These are phyloP conservation scores for Solanum hybrid DNA, from an alignment of 305 asterid species.

Conservation along the genomic window DNA sequence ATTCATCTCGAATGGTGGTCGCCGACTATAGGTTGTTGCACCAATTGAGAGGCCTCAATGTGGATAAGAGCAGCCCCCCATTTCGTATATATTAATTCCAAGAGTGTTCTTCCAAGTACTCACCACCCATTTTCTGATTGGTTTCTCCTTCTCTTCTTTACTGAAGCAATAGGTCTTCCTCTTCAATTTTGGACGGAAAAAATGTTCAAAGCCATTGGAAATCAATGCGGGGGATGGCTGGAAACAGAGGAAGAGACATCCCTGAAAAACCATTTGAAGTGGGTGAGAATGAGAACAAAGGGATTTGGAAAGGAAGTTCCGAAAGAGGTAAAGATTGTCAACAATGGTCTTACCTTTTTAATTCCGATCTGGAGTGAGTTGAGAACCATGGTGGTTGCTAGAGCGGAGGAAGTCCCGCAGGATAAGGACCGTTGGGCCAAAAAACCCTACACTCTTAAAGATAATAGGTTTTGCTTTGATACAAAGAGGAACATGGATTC, in stretches of 20 bases:
- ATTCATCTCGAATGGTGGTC: background rate
- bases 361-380: background rate
- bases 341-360: background rate
- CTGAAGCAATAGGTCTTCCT: background rate
- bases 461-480: background rate
- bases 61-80: background rate
- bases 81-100: background rate
- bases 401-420: background rate
- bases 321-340: background rate
- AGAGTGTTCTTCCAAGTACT: background rate
- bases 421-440: background rate
- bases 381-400: background rate
- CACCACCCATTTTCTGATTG: background rate
- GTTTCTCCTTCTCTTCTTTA: background rate
- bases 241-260: background rate
- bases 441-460: background rate
- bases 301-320: background rate
- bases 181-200: background rate
- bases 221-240: background rate
- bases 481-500: background rate
- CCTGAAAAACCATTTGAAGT: background rate
- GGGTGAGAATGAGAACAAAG: background rate
- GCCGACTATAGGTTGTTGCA: background rate
- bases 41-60: background rate
- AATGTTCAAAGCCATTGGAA: background rate